Evolutionary conservation across 1,139 yeast genomes (phyloP), one percentile per base, ranked within the genome.

Genomic region (Entelexis sorbosivorans): DNA sequence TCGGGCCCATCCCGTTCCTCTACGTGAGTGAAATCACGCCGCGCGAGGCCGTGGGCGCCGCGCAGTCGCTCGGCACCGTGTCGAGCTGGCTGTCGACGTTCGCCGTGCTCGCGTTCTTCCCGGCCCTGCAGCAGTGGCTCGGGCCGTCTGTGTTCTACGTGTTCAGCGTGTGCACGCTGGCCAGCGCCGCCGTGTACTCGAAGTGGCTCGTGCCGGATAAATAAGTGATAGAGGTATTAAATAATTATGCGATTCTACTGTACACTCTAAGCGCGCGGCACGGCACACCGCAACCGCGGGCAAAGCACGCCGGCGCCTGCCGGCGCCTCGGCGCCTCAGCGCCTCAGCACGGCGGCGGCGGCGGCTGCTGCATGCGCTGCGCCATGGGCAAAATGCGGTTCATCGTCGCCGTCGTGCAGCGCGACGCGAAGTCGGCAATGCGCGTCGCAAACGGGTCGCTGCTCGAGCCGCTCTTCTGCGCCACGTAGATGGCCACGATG

Each of bases 1-100:
- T 88, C 56, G 98, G 98, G 0, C 97, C 98, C 14, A 86, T 91
- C 49, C 97, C 98, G 33, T 89, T 89, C 68, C 69, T 89, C 58
- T 69, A 89, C 54, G 82, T 91, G n/a, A 79, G 95, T 9, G 97
- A 91, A 64, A 80, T 89, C 19, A 82, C 95, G 0, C 94, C 87
- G 53, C 72, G 78, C 1, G 77, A 78, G 52, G 93, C 91, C 3
- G 82, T 80, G 53, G 93, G 89, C 1, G 73, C 79, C 47, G 96
- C 97, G 1, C 98, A 91, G 67, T 82, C 95, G 63, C 82, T 87
- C 73, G 97, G 95, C 10, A 85, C 93, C 0, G 78, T 88, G 13
- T 77, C 87, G 71, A 91, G 89, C 66, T 89, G 97, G 96, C 61
- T 84, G 11, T 84, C 95, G 6, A 88, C 96, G 0, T 89, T 91